Conservation (phyloP, 2,329 filamentous ascomycete species). For the Xylariaceae sp. region DNA sequence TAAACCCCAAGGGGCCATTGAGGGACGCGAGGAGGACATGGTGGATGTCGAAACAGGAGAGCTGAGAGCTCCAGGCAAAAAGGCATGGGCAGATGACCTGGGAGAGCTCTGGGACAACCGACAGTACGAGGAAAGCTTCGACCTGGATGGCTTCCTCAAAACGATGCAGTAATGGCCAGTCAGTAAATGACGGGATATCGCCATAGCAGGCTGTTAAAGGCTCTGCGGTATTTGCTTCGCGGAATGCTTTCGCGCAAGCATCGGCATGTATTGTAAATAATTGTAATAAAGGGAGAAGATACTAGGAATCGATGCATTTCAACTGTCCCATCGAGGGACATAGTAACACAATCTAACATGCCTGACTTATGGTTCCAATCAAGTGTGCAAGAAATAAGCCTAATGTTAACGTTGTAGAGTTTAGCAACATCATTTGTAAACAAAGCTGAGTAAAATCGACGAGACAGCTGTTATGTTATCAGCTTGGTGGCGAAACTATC, state of each 20-base stretch:
- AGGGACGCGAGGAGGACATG: constrained; percentile 78
- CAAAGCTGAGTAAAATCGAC: no score
- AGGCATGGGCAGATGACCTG: constrained; percentile 90
- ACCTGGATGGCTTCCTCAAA: constrained; percentile 92
- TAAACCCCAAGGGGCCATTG: constrained; percentile 59
- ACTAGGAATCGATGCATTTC: constrained; percentile 8
- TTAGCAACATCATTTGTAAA: no score
- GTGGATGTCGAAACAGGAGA: constrained; percentile 92
- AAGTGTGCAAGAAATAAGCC: no score
- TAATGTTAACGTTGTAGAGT: no score
- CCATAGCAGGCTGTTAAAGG: background rate
- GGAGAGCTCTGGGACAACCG: constrained; percentile 96
- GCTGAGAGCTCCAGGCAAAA: constrained; percentile 92
- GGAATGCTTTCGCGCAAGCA: background rate
- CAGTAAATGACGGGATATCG: constrained; percentile 4
- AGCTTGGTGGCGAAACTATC: no score
- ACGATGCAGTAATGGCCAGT: constrained; percentile 62
- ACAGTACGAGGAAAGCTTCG: constrained; percentile 98
- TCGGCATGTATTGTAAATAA: constrained; percentile 18
- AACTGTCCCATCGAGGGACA: background rate
- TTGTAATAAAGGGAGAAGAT: constrained; percentile 1
- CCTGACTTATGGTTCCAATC: no score
- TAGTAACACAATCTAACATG: background rate
- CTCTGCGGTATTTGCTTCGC: background rate
- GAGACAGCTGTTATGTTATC: no score